Evolutionary conservation across 805 yeast genomes (phyloP), one percentile per base, ranked within the genome.

Genomic region (Wickerhamiella azyma): DNA sequence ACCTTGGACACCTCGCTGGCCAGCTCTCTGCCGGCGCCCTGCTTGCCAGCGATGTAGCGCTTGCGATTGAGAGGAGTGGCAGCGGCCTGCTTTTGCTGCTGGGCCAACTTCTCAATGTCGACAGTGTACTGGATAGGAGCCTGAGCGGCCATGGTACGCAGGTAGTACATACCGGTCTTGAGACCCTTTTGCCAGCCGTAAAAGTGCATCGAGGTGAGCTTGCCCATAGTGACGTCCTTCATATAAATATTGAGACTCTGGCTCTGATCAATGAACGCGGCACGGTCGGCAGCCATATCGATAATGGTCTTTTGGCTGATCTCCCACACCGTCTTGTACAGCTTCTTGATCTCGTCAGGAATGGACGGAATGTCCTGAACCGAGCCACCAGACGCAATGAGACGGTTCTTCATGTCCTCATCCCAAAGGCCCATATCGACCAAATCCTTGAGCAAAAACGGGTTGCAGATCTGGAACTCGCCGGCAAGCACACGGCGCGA

Each of bases 121-220:
- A 81, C 72, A 14, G 92, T 82, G 65, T 86, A 89, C 69, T 89
- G 94, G 60, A 92, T 92, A 41, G 98, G 96, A 43, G 94, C 83
- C 37, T 95, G 76, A 17, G 98, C 98, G 50, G 97, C 96, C 72
- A 85, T 94, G 9, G 97, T 89, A 67, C 97, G 80, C 64, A 92
- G 71, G 67, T 92, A 92, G 72, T 92, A 92, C 94, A 92, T 89
- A 59, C 98, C 98, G 5, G 98, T 92, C 74, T 92, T 92, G 62
- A 92, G 75, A 50, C 98, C 98, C 70, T 83, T 85, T 71, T 84
- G 83, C 98, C 98, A 92, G 41, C 96, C 97, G 62, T 92, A 89
- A 72, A 92, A 92, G 65, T 92, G 98, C 96, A 92, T 92, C 53
- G 92, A 78, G 5, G 97, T 92, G 61, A 92, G 74, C 65, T 92